Conservation (phyloP, 2,329 filamentous ascomycete genomes). For the Herpotrichia juniperi region DNA sequence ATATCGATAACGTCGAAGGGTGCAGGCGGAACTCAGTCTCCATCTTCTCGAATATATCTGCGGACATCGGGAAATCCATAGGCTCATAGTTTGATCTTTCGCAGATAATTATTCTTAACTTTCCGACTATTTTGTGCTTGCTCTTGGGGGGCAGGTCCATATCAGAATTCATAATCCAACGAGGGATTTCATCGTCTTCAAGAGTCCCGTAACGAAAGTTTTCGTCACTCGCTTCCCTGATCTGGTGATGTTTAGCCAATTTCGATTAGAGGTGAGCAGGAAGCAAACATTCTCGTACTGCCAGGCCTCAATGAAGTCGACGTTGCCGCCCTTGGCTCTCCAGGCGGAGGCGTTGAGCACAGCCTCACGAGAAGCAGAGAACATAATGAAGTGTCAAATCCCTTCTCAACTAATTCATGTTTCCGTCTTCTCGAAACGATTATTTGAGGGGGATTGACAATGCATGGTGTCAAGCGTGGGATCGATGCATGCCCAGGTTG, state of each 20-base stretch:
- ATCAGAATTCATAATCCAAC: background rate
- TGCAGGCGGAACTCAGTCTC: background rate
- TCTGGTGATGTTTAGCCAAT: background rate
- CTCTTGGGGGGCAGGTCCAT: background rate
- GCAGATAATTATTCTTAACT: background rate
- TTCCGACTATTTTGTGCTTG: background rate
- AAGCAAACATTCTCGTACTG: slow-evolving; percentile 1
- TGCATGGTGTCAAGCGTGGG: no score
- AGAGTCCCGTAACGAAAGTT: slow-evolving; percentile 2
- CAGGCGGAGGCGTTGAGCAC: background rate
- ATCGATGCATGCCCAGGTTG: no score
- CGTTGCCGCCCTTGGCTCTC: background rate
- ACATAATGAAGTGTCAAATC: no score
- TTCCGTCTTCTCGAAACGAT: no score
- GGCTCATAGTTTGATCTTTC: background rate
- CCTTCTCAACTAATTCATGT: no score
- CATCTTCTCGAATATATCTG: background rate
- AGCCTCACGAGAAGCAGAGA: background rate
- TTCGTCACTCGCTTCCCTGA: background rate
- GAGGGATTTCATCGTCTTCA: background rate
- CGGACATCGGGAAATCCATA: background rate
- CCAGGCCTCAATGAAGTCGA: slow-evolving; percentile 3
- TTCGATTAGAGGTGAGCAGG: background rate
- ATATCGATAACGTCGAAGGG: background rate
- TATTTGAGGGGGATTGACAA: no score